Base-by-base conservation (phyloP, 2,329 filamentous ascomycete species). In the Amylocarpus encephaloides region DNA sequence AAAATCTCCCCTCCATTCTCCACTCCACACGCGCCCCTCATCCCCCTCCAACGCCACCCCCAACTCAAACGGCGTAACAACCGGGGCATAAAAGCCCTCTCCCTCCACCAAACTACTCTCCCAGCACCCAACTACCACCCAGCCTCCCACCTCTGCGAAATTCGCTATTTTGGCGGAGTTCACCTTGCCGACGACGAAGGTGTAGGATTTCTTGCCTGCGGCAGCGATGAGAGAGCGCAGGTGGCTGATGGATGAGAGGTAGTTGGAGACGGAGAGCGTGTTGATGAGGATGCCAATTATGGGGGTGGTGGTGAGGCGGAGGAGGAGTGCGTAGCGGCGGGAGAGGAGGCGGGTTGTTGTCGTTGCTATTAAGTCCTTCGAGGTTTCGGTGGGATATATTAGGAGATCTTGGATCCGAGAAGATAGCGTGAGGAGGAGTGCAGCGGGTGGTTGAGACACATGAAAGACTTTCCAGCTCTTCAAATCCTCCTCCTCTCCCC, bases 51-150 rank as follows among this genome's bases (percentile, higher is more conserved):
- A 70, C 3, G 88, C 88, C 42, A 95, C 72, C 47, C 82, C 83
- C 49, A 97, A 72, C 73, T 98, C 93, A 66, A 94, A 97, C 0
- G 92, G 92, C n/a, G 93, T 98, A 36, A 97, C 82, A 9, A 97
- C 83, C 0, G 91, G 90, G 60, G 82, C 80, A 77, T 85, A 97
- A 64, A 95, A 95, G 6, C 86, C 87, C 51, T 87, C 86, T 56
- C 90, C 89, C 61, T 96, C 92, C 4, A 98, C 80, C 45, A 97
- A 72, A 52, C 87, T 89, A 67, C 91, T 95, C 71, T 98, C 93
- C 93, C 93, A 98, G 69, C 93, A 98, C 2, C 93, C 92, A 9
- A 98, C 88, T 0, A 97, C 90, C 0, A 97, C 90, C 93, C 93
- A 98, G 13, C 90, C 92, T 39, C 90, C 92, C 5, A 98, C 81